Evolutionary conservation across 805 yeast genomes (phyloP).

Genomic region (Cyberlindnera mississippiensis): DNA sequence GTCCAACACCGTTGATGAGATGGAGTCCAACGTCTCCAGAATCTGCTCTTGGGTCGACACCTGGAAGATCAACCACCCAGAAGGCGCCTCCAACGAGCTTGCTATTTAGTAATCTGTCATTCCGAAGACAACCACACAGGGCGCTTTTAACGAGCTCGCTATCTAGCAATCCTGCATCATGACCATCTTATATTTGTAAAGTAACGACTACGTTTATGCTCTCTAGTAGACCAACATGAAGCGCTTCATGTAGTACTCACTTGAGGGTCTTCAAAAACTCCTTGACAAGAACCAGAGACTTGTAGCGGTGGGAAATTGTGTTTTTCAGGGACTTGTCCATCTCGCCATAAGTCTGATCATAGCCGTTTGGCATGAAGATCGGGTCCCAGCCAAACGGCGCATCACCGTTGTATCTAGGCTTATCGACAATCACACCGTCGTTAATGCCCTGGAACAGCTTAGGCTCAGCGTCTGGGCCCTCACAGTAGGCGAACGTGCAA

Average conservation of each 20-base stretch:
- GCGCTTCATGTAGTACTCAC: constrained; percentile 4
- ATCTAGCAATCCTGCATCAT: constrained; percentile 8
- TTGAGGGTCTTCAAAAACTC: constrained; percentile 40
- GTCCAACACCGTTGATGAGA: constrained; percentile 68
- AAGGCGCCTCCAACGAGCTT: constrained; percentile 53
- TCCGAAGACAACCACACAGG: constrained; percentile 23
- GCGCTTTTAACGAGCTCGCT: constrained; percentile 47
- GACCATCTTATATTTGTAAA: no score
- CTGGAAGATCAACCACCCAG: constrained; percentile 68
- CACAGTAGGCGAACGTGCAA: constrained; percentile 90
- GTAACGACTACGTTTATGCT: no score
- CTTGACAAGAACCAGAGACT: constrained; percentile 72
- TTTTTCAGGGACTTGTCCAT: constrained; percentile 77
- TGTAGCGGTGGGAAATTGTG: constrained; percentile 79
- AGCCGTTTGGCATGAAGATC: constrained; percentile 79
- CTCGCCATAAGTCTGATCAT: constrained; percentile 78
- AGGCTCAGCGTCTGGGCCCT: constrained; percentile 71
- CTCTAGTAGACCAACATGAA: background rate
- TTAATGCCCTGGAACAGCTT: constrained; percentile 81
- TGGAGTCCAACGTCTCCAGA: constrained; percentile 80
- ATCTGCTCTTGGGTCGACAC: constrained; percentile 67
- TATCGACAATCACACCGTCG: constrained; percentile 69
- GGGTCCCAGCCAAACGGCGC: constrained; percentile 94
- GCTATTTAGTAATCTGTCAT: constrained; percentile 10
- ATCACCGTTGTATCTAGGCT: constrained; percentile 56